Evolutionary conservation across 2,329 filamentous ascomycete genomes (phyloP).

Genomic region (Dothistroma pini): DNA sequence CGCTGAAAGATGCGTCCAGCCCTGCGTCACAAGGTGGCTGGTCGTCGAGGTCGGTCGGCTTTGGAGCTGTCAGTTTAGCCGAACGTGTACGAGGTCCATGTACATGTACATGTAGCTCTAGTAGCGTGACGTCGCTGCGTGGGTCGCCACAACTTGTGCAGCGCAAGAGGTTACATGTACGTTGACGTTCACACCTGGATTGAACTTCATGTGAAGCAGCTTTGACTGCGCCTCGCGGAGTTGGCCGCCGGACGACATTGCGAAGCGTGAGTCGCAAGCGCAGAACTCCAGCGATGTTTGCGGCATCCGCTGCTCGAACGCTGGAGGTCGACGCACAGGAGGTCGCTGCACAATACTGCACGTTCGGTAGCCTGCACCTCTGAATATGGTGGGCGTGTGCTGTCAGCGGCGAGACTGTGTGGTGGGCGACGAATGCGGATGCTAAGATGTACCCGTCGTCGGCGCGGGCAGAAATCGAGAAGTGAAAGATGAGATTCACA

Average conservation of each 20-base stretch:
- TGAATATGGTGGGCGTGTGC: background rate
- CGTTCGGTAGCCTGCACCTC: too few relatives aligned
- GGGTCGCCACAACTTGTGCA: too few relatives aligned
- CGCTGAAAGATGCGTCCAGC: background rate
- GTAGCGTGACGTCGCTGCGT: background rate
- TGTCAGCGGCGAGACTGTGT: background rate
- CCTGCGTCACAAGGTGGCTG: background rate
- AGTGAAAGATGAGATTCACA: background rate
- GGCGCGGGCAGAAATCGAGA: background rate
- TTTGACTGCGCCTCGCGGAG: too few relatives aligned
- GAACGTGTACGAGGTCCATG: background rate
- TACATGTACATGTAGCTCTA: background rate
- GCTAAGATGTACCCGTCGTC: background rate
- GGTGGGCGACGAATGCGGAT: background rate
- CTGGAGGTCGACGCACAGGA: too few relatives aligned
- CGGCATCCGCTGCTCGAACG: too few relatives aligned
- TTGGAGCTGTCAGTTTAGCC: background rate
- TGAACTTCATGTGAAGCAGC: too few relatives aligned
- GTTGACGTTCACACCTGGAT: too few relatives aligned
- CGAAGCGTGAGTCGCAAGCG: too few relatives aligned
- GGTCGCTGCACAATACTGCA: background rate
- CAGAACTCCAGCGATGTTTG: too few relatives aligned
- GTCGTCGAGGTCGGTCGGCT: background rate
- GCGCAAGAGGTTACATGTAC: too few relatives aligned
- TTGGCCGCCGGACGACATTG: too few relatives aligned